phyloP scores from a whole-genome alignment of 192 early-diverging fungal species.

The Linnemannia schmuckeri region DNA sequence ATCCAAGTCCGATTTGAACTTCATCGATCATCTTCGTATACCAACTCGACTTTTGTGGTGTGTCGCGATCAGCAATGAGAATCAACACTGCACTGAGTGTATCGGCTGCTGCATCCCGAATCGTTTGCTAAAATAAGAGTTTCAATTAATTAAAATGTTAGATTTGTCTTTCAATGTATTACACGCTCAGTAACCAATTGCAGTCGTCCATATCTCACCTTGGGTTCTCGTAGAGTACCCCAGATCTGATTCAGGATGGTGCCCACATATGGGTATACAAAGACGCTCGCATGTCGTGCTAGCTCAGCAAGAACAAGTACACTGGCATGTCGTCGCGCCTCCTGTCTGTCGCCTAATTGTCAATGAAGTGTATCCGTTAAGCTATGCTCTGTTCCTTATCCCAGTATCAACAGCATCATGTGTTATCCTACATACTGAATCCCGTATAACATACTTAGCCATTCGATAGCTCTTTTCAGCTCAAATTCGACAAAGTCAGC shows the following conservation, averaged over 20 bases:
- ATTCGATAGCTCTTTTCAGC: slow-evolving; percentile 86
- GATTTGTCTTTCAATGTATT: neutral
- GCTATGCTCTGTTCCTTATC: neutral
- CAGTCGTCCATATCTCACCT: slow-evolving; percentile 40
- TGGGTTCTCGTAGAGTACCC: slow-evolving; percentile 83
- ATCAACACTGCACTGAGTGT: slow-evolving; percentile 82
- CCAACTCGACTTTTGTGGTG: slow-evolving; percentile 68
- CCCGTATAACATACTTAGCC: slow-evolving; percentile 57
- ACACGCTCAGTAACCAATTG: neutral
- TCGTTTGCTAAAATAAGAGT: slow-evolving; percentile 47
- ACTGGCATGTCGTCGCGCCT: slow-evolving; percentile 81
- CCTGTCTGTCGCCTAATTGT: slow-evolving; percentile 75
- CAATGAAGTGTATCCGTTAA: neutral
- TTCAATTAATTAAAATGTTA: neutral
- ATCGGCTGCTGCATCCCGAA: slow-evolving; percentile 88
- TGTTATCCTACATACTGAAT: neutral
- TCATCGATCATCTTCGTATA: slow-evolving; percentile 87
- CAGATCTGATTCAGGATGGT: slow-evolving; percentile 88
- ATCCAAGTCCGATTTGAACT: slow-evolving; percentile 75
- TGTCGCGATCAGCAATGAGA: slow-evolving; percentile 85
- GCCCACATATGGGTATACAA: slow-evolving; percentile 85
- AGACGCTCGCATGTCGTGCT: slow-evolving; percentile 79
- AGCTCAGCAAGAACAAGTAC: slow-evolving; percentile 83
- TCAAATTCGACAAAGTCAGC: slow-evolving; percentile 88
- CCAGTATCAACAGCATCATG: neutral